phyloP scores from a whole-genome alignment of 2,329 filamentous ascomycete species.

The Emydomyces testavorans region DNA sequence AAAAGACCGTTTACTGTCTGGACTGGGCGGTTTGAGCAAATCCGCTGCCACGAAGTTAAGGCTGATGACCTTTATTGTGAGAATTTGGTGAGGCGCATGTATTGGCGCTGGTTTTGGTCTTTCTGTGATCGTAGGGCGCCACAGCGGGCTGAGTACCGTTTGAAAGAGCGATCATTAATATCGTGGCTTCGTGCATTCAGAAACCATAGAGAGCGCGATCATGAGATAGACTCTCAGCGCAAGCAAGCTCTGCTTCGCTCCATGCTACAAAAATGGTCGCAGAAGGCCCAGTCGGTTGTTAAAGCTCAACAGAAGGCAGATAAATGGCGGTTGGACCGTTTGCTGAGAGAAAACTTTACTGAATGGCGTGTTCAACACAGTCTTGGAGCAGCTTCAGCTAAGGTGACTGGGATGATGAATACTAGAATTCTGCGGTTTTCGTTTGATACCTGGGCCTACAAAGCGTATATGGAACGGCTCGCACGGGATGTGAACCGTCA shows the following conservation, averaged over 20 bases:
- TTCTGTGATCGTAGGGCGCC: conserved; percentile 36
- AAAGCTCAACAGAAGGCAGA: conserved; percentile 25
- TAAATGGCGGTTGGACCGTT: conserved; percentile 24
- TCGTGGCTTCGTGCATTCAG: conserved; percentile 33
- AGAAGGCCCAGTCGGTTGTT: conserved; percentile 23
- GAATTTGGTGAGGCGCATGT: conserved; percentile 25
- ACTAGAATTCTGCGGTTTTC: conserved; percentile 36
- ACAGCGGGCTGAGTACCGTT: conserved; percentile 32
- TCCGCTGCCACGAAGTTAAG: conserved; percentile 27
- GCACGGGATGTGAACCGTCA: conserved; percentile 42
- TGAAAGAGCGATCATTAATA: conserved; percentile 33
- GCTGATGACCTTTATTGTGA: conserved; percentile 24
- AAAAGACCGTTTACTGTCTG: conserved; percentile 46
- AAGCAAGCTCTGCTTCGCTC: conserved; percentile 22
- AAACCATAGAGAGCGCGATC: conserved; percentile 30
- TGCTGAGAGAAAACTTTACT: conserved; percentile 29
- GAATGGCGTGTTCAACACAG: conserved; percentile 35
- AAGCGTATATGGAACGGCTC: conserved; percentile 34
- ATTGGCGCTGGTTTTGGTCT: conserved; percentile 37
- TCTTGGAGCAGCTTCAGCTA: conserved; percentile 33
- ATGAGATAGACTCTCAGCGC: conserved; percentile 28
- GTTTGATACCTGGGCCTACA: conserved; percentile 42
- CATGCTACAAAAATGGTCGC: conserved; percentile 28
- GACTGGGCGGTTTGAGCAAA: conserved; percentile 33
- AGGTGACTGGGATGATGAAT: conserved; percentile 37